Conservation (phyloP, 768 basidiomycete species). For the Hebeloma cylindrosporum region DNA sequence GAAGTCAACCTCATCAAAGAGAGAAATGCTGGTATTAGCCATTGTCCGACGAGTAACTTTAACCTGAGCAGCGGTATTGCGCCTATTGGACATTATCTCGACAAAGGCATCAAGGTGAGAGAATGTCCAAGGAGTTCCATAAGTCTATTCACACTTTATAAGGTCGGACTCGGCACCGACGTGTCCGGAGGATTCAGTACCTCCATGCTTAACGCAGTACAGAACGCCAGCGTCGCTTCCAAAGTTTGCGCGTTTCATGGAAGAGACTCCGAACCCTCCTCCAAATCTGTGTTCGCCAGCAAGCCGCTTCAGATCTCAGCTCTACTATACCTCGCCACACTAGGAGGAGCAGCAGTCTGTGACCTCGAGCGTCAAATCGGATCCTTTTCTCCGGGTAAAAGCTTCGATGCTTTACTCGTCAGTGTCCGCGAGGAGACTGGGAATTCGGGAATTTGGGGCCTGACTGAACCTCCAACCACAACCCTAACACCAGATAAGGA, state of each 20-base stretch:
- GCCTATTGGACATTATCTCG: conserved; percentile 74
- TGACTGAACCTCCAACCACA: conserved; percentile 3
- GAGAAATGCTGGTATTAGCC: conserved; percentile 74
- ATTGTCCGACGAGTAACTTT: conserved; percentile 95
- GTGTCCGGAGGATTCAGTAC: conserved; percentile 84
- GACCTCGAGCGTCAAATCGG: conserved; percentile 67
- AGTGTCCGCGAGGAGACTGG: conserved; percentile 51
- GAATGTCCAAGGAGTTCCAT: no score
- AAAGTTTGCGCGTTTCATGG: conserved; percentile 48
- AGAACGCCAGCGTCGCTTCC: conserved; percentile 76
- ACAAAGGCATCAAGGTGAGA: conserved; percentile 80
- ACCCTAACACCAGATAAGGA: conserved; percentile 17
- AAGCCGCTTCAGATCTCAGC: conserved; percentile 72
- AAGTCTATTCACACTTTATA: no score
- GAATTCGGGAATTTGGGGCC: conserved; percentile 49
- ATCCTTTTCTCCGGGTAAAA: conserved; percentile 77
- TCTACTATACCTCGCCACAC: conserved; percentile 86
- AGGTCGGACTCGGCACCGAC: conserved; percentile 96
- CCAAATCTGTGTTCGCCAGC: conserved; percentile 40
- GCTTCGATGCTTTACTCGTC: conserved; percentile 87
- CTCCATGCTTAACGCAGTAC: conserved; percentile 75
- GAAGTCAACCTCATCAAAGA: conserved; percentile 74
- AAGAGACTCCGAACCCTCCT: conserved; percentile 2
- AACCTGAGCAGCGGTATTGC: conserved; percentile 87
- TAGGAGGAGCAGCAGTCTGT: conserved; percentile 88